A percentile compares a stretch with the other conserved stretches of the same genome.
Evolutionary conservation across 805 yeast genomes (phyloP).

Genomic region (Yamadazyma olivae): DNA sequence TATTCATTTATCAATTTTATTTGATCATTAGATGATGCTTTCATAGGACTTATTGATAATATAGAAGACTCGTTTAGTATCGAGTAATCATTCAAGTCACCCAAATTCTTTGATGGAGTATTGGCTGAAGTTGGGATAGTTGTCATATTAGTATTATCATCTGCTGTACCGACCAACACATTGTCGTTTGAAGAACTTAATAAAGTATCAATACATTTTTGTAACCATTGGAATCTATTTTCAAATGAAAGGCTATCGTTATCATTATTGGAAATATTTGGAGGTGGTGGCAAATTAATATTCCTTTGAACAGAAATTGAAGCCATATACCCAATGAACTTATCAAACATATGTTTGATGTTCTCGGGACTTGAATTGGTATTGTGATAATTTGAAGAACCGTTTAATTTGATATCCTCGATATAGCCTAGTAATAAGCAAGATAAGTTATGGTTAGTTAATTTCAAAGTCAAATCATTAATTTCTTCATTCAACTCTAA

Average conservation of each 20-base stretch:
- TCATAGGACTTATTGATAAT: constrained; percentile 22
- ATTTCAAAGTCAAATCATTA: constrained; percentile 20
- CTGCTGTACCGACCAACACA: constrained; percentile 1
- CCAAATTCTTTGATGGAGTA: constrained; percentile 8
- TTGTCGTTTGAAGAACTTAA: neutral
- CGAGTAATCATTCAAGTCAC: constrained; percentile 18
- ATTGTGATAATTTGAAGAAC: constrained; percentile 1
- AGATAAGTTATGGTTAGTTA: constrained; percentile 42
- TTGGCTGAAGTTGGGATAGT: constrained; percentile 11
- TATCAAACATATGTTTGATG: constrained; percentile 28
- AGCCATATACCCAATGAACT: constrained; percentile 44
- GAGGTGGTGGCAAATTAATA: constrained; percentile 37
- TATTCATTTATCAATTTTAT: constrained; percentile 22
- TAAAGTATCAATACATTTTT: constrained; percentile 37
- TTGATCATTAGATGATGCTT: constrained; percentile 8
- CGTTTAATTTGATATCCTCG: constrained; percentile 35
- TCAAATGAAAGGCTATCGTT: constrained; percentile 19
- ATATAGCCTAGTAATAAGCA: constrained; percentile 47
- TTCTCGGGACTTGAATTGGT: constrained; percentile 1
- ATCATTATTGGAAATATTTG: constrained; percentile 5
- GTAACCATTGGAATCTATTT: constrained; percentile 33
- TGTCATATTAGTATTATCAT: constrained; percentile 7
- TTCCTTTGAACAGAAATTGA: constrained; percentile 43
- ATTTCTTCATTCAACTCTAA: constrained; percentile 24
- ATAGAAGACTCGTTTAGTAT: constrained; percentile 26